Conservation (phyloP, 2,329 filamentous ascomycete genomes). For the Colletotrichum costaricense region DNA sequence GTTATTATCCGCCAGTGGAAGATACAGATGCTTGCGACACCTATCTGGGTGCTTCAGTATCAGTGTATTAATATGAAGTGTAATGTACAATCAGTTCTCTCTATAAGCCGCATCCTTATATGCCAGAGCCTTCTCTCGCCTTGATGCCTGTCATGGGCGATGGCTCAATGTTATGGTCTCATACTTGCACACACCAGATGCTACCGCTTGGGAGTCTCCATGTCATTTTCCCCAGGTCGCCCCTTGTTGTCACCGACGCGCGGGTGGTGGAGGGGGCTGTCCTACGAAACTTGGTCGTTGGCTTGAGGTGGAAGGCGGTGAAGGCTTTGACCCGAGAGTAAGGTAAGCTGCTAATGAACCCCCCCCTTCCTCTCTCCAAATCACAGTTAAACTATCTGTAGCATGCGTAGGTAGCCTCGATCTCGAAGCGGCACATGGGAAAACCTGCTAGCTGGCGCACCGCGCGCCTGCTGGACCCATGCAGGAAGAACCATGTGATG, state of each 20-base stretch:
- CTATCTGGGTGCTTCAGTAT: neutral
- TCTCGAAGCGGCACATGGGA: neutral
- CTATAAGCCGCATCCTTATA: neutral
- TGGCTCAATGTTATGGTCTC: neutral
- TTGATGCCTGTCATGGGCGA: neutral
- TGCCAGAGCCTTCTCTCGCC: neutral
- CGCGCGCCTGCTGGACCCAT: neutral
- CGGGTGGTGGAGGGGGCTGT: too few relatives aligned
- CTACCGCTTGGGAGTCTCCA: neutral
- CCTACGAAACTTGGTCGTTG: neutral
- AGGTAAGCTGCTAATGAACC: neutral
- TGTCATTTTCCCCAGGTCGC: too few relatives aligned
- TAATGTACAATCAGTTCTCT: constrained; percentile 6
- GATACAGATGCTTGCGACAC: too few relatives aligned
- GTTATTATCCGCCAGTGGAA: neutral
- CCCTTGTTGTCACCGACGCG: neutral
- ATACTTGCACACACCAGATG: neutral
- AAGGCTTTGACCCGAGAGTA: neutral
- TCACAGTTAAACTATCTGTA: too few relatives aligned
- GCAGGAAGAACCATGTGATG: neutral
- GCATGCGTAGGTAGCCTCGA: neutral
- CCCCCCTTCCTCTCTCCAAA: too few relatives aligned
- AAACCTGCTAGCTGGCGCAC: neutral
- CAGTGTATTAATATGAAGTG: constrained; percentile 15
- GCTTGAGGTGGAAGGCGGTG: neutral